Evolutionary conservation across 352 stramenopile species (phyloP).

Genomic region (Phytophthora melonis): DNA sequence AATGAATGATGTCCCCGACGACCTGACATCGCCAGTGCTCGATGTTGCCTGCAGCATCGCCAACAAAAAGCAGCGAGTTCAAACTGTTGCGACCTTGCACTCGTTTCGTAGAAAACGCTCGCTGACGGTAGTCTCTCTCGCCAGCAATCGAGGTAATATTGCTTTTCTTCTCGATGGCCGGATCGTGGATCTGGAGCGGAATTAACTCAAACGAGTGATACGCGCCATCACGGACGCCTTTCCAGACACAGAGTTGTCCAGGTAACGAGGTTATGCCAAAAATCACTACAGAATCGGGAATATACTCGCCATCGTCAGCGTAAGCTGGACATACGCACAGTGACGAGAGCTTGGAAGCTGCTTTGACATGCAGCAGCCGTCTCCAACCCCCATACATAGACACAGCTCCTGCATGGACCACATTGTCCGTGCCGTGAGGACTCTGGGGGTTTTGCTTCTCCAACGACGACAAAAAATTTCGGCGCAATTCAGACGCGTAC

Average conservation of each 20-base stretch:
- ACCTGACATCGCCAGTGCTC: constrained; percentile 85
- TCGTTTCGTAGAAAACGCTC: constrained; percentile 71
- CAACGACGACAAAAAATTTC: constrained; percentile 46
- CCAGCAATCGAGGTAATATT: constrained; percentile 82
- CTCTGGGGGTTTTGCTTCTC: constrained; percentile 39
- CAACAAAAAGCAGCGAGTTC: constrained; percentile 85
- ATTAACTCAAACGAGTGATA: constrained; percentile 57
- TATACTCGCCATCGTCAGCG: constrained; percentile 78
- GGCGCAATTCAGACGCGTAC: constrained; percentile 44
- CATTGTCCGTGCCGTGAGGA: constrained; percentile 37
- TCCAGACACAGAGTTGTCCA: constrained; percentile 70
- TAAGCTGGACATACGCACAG: constrained; percentile 81
- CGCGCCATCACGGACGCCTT: constrained; percentile 51
- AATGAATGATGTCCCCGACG: constrained; percentile 56
- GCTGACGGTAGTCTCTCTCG: constrained; percentile 84
- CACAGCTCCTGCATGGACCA: constrained; percentile 71
- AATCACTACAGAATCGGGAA: constrained; percentile 72
- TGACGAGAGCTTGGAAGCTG: constrained; percentile 43
- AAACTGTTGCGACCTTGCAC: constrained; percentile 42
- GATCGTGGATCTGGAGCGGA: constrained; percentile 61
- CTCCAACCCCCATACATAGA: constrained; percentile 84
- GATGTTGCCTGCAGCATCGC: constrained; percentile 59
- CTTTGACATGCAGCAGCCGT: constrained; percentile 50
- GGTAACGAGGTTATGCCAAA: constrained; percentile 67
- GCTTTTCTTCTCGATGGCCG: constrained; percentile 50